phyloP scores from a whole-genome alignment of 768 basidiomycete species.

The Coprinopsis strossmayeri region DNA sequence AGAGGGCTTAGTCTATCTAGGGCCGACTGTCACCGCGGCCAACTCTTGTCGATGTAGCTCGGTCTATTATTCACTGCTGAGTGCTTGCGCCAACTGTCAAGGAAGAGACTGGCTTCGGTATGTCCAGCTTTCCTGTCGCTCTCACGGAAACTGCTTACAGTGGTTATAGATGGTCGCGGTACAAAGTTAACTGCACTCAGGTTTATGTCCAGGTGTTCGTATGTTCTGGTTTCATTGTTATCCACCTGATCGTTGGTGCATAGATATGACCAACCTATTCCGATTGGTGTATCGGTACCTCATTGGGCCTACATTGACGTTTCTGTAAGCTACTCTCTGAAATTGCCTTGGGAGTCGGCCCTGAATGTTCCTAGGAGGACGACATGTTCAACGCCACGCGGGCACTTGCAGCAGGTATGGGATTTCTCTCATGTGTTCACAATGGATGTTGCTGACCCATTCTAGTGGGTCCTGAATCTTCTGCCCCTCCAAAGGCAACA shows the following conservation, averaged over 20 bases:
- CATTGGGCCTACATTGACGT: conserved; percentile 44
- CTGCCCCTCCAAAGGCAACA: conserved; percentile 8
- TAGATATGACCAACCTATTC: conserved; percentile 34
- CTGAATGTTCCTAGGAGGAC: conserved; percentile 17
- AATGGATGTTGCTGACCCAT: neutral
- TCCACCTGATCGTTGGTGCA: conserved; percentile 1
- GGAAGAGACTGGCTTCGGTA: conserved; percentile 25
- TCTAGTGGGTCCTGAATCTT: conserved; percentile 30
- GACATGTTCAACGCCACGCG: conserved; percentile 27
- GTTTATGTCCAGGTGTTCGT: conserved; percentile 30
- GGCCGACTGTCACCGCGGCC: conserved; percentile 25
- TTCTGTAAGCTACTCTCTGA: conserved; percentile 20
- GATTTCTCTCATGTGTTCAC: neutral
- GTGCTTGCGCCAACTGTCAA: conserved; percentile 49
- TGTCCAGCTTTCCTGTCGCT: conserved; percentile 8
- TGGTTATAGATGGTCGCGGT: conserved; percentile 41
- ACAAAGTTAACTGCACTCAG: conserved; percentile 39
- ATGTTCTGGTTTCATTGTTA: neutral
- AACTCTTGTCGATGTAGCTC: conserved; percentile 47
- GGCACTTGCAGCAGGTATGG: conserved; percentile 24
- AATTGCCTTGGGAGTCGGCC: no score
- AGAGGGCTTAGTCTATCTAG: conserved; percentile 26
- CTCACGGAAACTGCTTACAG: no score
- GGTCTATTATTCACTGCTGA: conserved; percentile 45
- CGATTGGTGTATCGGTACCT: conserved; percentile 35